Conservation (phyloP, 1,284 basidiomycete genomes). For the Peniophora sp. region DNA sequence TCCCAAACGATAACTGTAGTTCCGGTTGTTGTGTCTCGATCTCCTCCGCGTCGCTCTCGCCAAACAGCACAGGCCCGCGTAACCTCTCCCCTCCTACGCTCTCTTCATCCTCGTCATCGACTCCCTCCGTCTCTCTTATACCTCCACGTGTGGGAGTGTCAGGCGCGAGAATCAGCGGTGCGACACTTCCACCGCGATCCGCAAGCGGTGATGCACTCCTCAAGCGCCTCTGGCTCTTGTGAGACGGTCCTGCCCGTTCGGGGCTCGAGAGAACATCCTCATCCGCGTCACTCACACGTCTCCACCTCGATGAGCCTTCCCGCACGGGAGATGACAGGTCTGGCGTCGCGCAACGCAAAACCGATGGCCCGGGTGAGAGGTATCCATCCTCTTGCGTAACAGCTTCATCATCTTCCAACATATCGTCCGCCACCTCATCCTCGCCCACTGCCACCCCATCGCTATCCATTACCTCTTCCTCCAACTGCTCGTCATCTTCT, state of each 20-base stretch:
- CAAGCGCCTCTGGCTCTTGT: too few relatives aligned
- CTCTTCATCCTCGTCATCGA: conserved; percentile 4
- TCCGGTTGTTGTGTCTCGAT: conserved; percentile 23
- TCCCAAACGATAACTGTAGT: conserved; percentile 16
- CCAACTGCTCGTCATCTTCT: conserved; percentile 3
- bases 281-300: conserved; percentile 45
- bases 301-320: conserved; percentile 12
- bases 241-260: conserved; percentile 5
- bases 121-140: conserved; percentile 10
- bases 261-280: conserved; percentile 59
- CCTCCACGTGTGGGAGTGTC: conserved; percentile 18
- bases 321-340: conserved; percentile 57
- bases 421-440: conserved; percentile 15
- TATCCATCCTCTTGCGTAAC: conserved; percentile 75
- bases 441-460: conserved; percentile 13
- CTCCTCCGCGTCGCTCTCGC: conserved; percentile 43
- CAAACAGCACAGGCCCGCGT: conserved; percentile 29
- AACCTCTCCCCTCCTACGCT: conserved; percentile 32
- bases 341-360: conserved; percentile 40
- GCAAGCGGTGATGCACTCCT: not conserved
- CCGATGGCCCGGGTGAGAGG: conserved; percentile 54
- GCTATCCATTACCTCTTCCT: not conserved
- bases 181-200: not conserved
- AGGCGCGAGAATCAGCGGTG: conserved; percentile 25
- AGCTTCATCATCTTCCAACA: conserved; percentile 23